These are phyloP conservation scores for Leccinum pachyderme DNA, from an alignment of 1,284 basidiomycete genomes.

Conservation along the genomic window DNA sequence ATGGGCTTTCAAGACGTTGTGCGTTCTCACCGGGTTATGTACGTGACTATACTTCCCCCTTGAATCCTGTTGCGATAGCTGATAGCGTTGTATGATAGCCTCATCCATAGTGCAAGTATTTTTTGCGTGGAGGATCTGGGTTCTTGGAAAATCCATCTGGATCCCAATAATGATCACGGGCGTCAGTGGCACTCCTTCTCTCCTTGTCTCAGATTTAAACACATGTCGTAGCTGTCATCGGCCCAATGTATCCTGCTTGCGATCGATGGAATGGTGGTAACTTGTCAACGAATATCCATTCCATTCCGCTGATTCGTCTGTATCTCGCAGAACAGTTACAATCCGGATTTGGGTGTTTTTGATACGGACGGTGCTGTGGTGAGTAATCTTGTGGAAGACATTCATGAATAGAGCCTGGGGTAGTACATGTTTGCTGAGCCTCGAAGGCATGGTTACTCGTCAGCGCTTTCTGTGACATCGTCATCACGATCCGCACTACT, in stretches of 20 bases:
- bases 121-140: slow-evolving; percentile 6
- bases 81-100: neutral
- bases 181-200: neutral
- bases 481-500: slow-evolving; percentile 2
- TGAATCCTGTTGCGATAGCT: neutral
- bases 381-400: neutral
- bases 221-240: neutral
- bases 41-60: neutral
- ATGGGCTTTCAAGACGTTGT: slow-evolving; percentile 4
- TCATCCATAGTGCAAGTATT: slow-evolving; percentile 1
- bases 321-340: neutral
- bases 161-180: neutral
- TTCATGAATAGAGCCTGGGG: neutral
- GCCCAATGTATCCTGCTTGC: neutral
- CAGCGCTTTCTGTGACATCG: slow-evolving; percentile 1
- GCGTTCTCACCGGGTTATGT: slow-evolving; percentile 10
- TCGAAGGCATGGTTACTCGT: slow-evolving; percentile 4
- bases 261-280: slow-evolving; percentile 1
- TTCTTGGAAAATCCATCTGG: slow-evolving; percentile 4
- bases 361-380: slow-evolving; percentile 3
- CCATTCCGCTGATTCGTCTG: neutral
- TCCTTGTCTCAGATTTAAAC: neutral
- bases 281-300: neutral
- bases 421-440: neutral
- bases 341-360: slow-evolving; percentile 1